These are phyloP conservation scores for Ceratocystiopsis sp. DNA, from an alignment of 2,329 filamentous ascomycete species.

Conservation along the genomic window DNA sequence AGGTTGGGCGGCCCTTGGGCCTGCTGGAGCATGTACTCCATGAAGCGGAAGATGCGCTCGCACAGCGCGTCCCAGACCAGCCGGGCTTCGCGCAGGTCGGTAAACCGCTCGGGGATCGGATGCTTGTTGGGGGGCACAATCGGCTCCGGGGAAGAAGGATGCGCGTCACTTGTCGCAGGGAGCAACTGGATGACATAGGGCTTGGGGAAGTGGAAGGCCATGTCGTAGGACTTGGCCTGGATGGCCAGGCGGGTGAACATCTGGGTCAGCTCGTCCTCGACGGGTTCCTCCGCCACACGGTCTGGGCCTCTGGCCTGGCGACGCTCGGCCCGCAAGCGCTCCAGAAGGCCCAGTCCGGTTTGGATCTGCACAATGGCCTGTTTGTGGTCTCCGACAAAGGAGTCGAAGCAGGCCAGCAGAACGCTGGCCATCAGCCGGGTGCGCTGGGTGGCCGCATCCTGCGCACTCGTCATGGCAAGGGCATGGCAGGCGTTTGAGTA, in stretches of 20 bases:
- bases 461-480: slow-evolving; percentile 26
- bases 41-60: slow-evolving; percentile 40
- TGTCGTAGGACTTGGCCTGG: slow-evolving; percentile 50
- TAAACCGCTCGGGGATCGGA: slow-evolving; percentile 28
- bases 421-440: slow-evolving; percentile 47
- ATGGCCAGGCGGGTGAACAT: slow-evolving; percentile 48
- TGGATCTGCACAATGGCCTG: slow-evolving; percentile 46
- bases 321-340: slow-evolving; percentile 31
- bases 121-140: slow-evolving; percentile 21
- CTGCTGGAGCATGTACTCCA: slow-evolving; percentile 33
- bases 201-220: slow-evolving; percentile 50
- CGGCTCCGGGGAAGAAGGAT: slow-evolving; percentile 15
- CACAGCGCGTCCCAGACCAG: slow-evolving; percentile 37
- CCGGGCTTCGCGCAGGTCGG: slow-evolving; percentile 35
- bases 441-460: slow-evolving; percentile 22
- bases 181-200: slow-evolving; percentile 41
- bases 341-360: slow-evolving; percentile 35
- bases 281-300: slow-evolving; percentile 19
- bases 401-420: slow-evolving; percentile 51
- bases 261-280: slow-evolving; percentile 41
- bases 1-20: slow-evolving; percentile 34
- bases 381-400: slow-evolving; percentile 45
- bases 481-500: slow-evolving; percentile 40
- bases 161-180: slow-evolving; percentile 12
- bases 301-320: slow-evolving; percentile 13